A percentile compares a stretch with the other conserved stretches of the same genome.
These are phyloP conservation scores for Diospyros lotus DNA, from an alignment of 148 eudicot genomes.

Conservation along the genomic window DNA sequence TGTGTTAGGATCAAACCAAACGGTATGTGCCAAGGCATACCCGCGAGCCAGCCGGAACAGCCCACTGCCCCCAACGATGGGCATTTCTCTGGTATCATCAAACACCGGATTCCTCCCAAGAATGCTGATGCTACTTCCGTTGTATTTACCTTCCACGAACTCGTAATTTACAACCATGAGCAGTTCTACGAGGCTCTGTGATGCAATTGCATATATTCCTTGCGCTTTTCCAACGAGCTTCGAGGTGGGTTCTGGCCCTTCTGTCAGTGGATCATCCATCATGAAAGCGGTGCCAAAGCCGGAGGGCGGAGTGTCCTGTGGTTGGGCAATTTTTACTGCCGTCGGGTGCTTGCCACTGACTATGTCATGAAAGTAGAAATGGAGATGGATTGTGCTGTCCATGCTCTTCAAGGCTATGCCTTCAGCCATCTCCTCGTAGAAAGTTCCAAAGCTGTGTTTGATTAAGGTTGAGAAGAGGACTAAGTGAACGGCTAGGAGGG, in stretches of 20 bases:
- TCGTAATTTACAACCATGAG: slow-evolving; percentile 42
- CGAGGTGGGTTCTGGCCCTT: slow-evolving; percentile 25
- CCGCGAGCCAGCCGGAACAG: neutral
- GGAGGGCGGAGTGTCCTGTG: slow-evolving; percentile 2
- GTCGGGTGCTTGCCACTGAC: slow-evolving; percentile 37
- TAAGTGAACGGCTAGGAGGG: neutral
- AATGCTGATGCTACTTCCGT: slow-evolving; percentile 40
- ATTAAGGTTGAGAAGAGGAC: slow-evolving; percentile 6
- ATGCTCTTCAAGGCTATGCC: slow-evolving; percentile 6
- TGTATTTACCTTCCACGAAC: slow-evolving; percentile 37
- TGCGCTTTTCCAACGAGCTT: slow-evolving; percentile 44
- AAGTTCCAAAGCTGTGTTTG: slow-evolving; percentile 3
- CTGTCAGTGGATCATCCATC: slow-evolving; percentile 41
- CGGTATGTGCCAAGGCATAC: neutral
- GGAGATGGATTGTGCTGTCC: slow-evolving; percentile 34
- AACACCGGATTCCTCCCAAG: slow-evolving; percentile 32
- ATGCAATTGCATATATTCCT: slow-evolving; percentile 39
- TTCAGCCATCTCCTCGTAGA: slow-evolving; percentile 17
- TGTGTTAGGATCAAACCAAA: neutral
- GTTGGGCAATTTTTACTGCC: slow-evolving; percentile 29
- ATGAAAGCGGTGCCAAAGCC: slow-evolving; percentile 21
- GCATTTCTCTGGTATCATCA: slow-evolving; percentile 36
- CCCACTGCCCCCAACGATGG: slow-evolving; percentile 9
- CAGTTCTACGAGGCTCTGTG: slow-evolving; percentile 16
- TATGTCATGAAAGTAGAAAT: slow-evolving; percentile 45